phyloP scores from a whole-genome alignment of 768 basidiomycete species.

The Suillus tomentosus region DNA sequence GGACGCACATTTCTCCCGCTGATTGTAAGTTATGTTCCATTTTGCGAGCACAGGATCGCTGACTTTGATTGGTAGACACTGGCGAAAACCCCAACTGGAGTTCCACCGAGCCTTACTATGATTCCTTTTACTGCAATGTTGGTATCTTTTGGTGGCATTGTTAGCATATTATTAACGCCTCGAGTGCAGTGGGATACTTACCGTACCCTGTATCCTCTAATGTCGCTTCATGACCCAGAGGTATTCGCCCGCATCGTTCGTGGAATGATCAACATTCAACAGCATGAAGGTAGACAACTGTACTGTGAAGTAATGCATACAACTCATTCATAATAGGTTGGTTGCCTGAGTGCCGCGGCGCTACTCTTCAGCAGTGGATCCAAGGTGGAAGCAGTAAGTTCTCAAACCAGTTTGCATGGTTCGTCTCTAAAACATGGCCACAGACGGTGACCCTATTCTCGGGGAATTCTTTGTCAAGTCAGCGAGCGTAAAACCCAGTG shows the following conservation, averaged over 20 bases:
- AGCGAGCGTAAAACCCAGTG: slow-evolving; percentile 12
- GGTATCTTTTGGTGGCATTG: slow-evolving; percentile 17
- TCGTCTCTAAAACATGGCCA: not conserved
- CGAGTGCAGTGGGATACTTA: slow-evolving; percentile 61
- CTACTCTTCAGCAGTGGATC: slow-evolving; percentile 51
- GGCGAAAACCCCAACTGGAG: slow-evolving; percentile 68
- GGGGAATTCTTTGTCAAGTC: slow-evolving; percentile 69
- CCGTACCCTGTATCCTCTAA: slow-evolving; percentile 60
- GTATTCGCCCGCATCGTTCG: slow-evolving; percentile 61
- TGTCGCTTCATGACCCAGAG: slow-evolving; percentile 63
- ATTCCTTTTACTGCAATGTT: slow-evolving; percentile 70
- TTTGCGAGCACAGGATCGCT: not conserved
- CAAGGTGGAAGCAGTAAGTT: slow-evolving; percentile 65
- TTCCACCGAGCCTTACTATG: slow-evolving; percentile 65
- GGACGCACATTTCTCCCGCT: slow-evolving; percentile 64
- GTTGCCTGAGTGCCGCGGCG: slow-evolving; percentile 66
- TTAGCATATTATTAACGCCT: not conserved
- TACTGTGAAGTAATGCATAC: slow-evolving; percentile 1
- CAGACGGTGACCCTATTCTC: slow-evolving; percentile 65
- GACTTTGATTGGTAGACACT: slow-evolving; percentile 42
- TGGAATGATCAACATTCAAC: slow-evolving; percentile 68
- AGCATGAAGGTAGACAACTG: slow-evolving; percentile 53
- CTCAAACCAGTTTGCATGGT: not conserved
- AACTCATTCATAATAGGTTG: slow-evolving; percentile 44
- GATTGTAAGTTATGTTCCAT: slow-evolving; percentile 48